Percentiles rank a stretch among this genome's conserved stretches.
phyloP scores from a whole-genome alignment of 75 land plant genomes.

The Chamaecyparis obtusa region DNA sequence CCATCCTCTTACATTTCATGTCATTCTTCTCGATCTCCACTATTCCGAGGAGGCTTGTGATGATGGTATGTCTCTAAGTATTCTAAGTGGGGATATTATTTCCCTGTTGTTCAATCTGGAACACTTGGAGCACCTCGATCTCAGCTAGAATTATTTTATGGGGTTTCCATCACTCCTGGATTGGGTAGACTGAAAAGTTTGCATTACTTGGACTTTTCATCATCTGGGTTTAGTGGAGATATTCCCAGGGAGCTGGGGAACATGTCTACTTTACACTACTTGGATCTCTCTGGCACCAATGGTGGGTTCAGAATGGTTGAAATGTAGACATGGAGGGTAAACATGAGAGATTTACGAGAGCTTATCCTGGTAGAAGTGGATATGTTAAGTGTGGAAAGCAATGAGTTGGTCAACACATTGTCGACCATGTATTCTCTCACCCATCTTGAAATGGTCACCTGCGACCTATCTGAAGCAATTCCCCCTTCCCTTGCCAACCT shows the following conservation, averaged over 20 bases:
- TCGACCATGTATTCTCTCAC: too few relatives aligned
- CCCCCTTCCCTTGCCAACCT: too few relatives aligned
- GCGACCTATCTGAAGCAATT: too few relatives aligned
- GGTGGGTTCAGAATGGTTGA: too few relatives aligned
- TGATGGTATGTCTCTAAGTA: background rate
- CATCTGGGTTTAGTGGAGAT: conserved; percentile 22
- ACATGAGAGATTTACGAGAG: background rate
- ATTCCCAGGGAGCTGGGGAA: conserved; percentile 43
- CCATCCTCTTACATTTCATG: background rate
- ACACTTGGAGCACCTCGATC: conserved; percentile 18
- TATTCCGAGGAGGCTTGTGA: background rate
- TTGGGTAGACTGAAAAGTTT: conserved; percentile 18
- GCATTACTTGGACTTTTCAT: conserved; percentile 25
- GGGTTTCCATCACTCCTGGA: conserved; percentile 10
- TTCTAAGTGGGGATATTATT: background rate
- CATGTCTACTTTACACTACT: conserved; percentile 20
- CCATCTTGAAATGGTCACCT: too few relatives aligned
- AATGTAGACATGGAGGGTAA: too few relatives aligned
- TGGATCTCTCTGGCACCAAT: too few relatives aligned
- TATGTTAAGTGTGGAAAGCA: too few relatives aligned
- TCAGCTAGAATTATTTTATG: conserved; percentile 25
- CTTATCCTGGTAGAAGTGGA: background rate
- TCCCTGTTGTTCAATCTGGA: conserved; percentile 11
- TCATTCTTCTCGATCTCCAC: background rate
- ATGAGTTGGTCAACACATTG: too few relatives aligned